Evolutionary conservation across 495 filamentous ascomycete genomes (phyloP), one percentile per base, ranked within the genome.

Genomic region (Hypoxylon fragiforme): DNA sequence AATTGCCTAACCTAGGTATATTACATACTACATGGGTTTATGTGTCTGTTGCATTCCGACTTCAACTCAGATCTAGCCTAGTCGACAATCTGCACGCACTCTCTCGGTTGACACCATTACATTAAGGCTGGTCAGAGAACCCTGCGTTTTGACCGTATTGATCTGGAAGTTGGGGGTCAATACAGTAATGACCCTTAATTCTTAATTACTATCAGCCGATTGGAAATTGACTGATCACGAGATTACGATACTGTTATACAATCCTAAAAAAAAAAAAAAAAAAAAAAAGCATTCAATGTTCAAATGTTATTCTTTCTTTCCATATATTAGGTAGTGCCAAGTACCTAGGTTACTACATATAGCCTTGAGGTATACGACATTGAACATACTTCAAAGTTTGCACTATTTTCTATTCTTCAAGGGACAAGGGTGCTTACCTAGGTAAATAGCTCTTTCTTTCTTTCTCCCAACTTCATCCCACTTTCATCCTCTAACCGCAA

Each of bases 31-130:
- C 22, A 60, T 55, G 57, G 57, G 22, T 56, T 43, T 46, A 44
- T 48, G 44, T 28, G 19, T 12, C 22, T 4, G 38, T 32, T 55
- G 13, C 32, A 44, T 52, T 22, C 52, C 39, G 24, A 56, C 48
- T 48, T 52, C 50, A 37, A 34, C 42, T 36, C 43, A 56, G 58
- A 56, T 62, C 58, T 48, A 62, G 58, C 52, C 58, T 48, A 48
- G 48, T 56, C 58, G 52, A 62, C 38, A 55, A 60, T 60, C 57
- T 60, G 50, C 45, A 51, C 19, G 41, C 15, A 39, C 16, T 55
- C 16, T 55, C 32, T 13, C 13, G 16, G 32, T 24, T 37, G 16
- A 22, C 55, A 52, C 51, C 51, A 44, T 30, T 31, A 22, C 55
- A 52, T 46, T 39, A 52, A 52, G 38, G 6, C 52, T 45, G 47